Percentiles rank a stretch among this genome's conserved stretches.
Evolutionary conservation across 441 rosid species (phyloP).

Genomic region (Croton laevigatus): DNA sequence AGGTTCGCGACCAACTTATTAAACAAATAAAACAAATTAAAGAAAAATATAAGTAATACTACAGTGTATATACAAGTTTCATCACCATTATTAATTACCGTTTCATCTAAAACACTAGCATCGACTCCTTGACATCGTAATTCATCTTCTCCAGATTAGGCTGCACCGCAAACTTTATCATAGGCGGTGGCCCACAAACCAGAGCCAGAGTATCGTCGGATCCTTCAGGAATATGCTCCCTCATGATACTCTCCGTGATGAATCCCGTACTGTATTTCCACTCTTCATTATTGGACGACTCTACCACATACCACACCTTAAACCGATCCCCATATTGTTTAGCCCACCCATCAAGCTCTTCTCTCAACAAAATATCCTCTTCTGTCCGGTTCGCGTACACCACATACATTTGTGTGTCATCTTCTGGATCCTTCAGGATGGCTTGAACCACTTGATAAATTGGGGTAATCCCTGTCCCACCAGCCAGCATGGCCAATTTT

Average conservation of each 20-base stretch:
- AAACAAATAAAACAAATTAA: background rate
- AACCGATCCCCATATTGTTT: constrained; percentile 42
- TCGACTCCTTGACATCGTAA: constrained; percentile 55
- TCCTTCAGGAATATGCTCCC: constrained; percentile 65
- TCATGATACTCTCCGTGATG: constrained; percentile 53
- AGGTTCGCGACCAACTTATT: too few species aligned
- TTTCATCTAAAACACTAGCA: constrained; percentile 52
- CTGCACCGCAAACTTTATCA: constrained; percentile 86
- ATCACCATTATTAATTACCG: background rate
- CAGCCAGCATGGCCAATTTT: constrained; percentile 85
- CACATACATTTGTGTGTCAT: constrained; percentile 69
- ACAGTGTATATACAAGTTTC: background rate
- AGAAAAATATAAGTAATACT: background rate
- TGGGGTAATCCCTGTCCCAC: constrained; percentile 91
- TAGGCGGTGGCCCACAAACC: constrained; percentile 91
- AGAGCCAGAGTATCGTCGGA: constrained; percentile 54
- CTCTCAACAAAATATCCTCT: constrained; percentile 69
- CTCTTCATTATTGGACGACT: constrained; percentile 48
- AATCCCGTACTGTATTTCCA: constrained; percentile 76
- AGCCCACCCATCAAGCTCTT: constrained; percentile 77
- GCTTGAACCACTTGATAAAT: constrained; percentile 78
- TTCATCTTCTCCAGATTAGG: constrained; percentile 91
- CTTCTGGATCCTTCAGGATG: constrained; percentile 66
- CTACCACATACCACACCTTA: constrained; percentile 83
- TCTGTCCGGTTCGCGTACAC: constrained; percentile 87